phyloP scores from a whole-genome alignment of 2,329 filamentous ascomycete species.

The Epichloe sp. region DNA sequence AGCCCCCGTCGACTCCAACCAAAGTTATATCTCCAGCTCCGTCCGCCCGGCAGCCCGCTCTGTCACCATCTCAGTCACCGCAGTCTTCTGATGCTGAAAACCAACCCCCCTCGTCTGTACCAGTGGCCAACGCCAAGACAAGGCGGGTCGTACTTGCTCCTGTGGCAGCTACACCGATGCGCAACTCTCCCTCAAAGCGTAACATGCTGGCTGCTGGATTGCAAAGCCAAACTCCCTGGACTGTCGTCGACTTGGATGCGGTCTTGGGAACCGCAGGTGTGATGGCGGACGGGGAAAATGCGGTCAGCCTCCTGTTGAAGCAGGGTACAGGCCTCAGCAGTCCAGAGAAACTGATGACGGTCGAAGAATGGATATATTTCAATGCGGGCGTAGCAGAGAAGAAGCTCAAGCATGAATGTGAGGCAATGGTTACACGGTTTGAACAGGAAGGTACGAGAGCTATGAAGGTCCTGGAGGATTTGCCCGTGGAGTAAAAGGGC shows the following conservation, averaged over 20 bases:
- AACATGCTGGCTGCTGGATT: conserved; percentile 41
- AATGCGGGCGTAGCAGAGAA: conserved; percentile 72
- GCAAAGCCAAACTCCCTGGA: conserved; percentile 53
- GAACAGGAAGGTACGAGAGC: conserved; percentile 72
- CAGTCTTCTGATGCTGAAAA: conserved; percentile 75
- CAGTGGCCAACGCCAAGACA: conserved; percentile 30
- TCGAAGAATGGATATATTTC: conserved; percentile 82
- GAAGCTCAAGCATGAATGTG: conserved; percentile 67
- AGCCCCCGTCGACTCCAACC: conserved; percentile 32
- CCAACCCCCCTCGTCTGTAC: conserved; percentile 55
- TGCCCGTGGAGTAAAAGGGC: conserved; percentile 38
- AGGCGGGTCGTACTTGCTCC: conserved; percentile 36
- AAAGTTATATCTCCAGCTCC: conserved; percentile 29
- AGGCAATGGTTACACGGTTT: conserved; percentile 68
- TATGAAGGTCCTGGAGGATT: conserved; percentile 61
- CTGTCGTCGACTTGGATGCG: conserved; percentile 60
- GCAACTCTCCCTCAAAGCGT: conserved; percentile 48
- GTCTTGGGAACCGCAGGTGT: conserved; percentile 41
- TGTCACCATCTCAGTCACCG: conserved; percentile 53
- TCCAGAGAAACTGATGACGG: conserved; percentile 77
- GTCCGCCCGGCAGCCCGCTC: conserved; percentile 37
- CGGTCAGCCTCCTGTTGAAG: conserved; percentile 34
- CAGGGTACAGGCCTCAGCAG: conserved; percentile 51
- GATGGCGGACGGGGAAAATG: conserved; percentile 38
- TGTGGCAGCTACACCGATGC: conserved; percentile 32